Conservation (phyloP, 1,284 basidiomycete species). For the Fomes fomentarius region DNA sequence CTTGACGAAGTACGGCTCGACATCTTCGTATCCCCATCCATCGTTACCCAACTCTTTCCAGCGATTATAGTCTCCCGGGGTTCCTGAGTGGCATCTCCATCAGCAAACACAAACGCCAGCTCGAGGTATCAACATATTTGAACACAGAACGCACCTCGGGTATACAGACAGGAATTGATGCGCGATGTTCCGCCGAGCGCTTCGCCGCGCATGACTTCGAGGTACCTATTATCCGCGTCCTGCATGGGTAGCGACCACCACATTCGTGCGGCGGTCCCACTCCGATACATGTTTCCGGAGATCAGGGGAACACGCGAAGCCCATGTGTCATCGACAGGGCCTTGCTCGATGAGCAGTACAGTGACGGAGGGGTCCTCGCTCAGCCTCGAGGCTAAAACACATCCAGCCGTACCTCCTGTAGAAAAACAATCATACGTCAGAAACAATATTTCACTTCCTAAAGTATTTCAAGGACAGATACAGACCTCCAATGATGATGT, state of each 20-base stretch:
- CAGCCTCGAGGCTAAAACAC: constrained; percentile 40
- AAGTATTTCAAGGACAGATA: too few relatives aligned
- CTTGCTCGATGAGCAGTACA: constrained; percentile 40
- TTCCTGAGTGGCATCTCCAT: too few relatives aligned
- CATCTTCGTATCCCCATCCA: constrained; percentile 42
- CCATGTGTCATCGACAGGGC: constrained; percentile 38
- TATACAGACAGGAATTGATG: constrained; percentile 46
- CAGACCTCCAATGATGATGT: constrained; percentile 28
- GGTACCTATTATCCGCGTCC: constrained; percentile 24
- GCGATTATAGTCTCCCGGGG: constrained; percentile 41
- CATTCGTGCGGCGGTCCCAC: constrained; percentile 25
- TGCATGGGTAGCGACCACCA: constrained; percentile 29
- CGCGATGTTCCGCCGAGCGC: constrained; percentile 46
- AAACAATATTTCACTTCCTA: too few relatives aligned
- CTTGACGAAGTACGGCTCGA: constrained; percentile 42
- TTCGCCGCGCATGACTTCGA: constrained; percentile 41
- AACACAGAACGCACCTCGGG: constrained; percentile 35
- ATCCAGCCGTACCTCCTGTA: constrained; percentile 39
- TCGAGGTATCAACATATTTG: too few relatives aligned
- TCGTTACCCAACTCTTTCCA: constrained; percentile 38
- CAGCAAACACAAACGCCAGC: too few relatives aligned
- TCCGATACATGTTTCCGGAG: constrained; percentile 30
- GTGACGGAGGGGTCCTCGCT: constrained; percentile 28
- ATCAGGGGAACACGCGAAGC: constrained; percentile 39
- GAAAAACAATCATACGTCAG: too few relatives aligned